phyloP scores from a whole-genome alignment of 495 filamentous ascomycete species.

The Sordaria brevicollis region DNA sequence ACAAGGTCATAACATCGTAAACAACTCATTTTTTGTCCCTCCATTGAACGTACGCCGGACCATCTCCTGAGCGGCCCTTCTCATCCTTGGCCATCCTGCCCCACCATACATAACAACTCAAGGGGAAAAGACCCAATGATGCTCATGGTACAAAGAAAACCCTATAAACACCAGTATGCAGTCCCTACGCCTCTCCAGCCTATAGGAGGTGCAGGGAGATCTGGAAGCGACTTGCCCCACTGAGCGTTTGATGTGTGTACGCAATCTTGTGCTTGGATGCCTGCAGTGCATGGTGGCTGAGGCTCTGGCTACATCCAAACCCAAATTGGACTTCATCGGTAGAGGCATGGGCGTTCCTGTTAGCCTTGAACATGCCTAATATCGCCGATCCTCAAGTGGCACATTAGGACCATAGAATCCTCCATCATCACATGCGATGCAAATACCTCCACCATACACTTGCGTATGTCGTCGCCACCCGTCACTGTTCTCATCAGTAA shows the following conservation, averaged over 20 bases:
- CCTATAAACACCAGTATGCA: not conserved
- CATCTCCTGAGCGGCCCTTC: not conserved
- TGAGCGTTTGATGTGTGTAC: not conserved
- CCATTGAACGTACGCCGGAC: not conserved
- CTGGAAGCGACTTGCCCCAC: not conserved
- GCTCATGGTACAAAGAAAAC: not conserved
- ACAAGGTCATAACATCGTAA: not conserved
- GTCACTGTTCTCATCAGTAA: conserved; percentile 32
- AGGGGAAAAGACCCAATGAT: not conserved
- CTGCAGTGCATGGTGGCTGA: not conserved
- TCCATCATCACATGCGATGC: conserved; percentile 35
- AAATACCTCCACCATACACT: conserved; percentile 39
- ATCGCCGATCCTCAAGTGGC: conserved; percentile 35
- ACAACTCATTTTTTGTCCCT: not conserved
- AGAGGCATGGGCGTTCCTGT: not conserved
- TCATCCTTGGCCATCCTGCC: not conserved
- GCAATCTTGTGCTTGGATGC: not conserved
- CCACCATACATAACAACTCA: not conserved
- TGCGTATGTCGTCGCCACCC: conserved; percentile 40
- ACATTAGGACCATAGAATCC: conserved; percentile 42
- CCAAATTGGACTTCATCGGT: not conserved
- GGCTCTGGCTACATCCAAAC: not conserved
- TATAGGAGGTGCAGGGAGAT: not conserved
- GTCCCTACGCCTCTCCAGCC: not conserved
- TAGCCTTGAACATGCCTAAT: not conserved